Conservation (phyloP, 2,329 filamentous ascomycete genomes). For the Diaporthe citriasiana region DNA sequence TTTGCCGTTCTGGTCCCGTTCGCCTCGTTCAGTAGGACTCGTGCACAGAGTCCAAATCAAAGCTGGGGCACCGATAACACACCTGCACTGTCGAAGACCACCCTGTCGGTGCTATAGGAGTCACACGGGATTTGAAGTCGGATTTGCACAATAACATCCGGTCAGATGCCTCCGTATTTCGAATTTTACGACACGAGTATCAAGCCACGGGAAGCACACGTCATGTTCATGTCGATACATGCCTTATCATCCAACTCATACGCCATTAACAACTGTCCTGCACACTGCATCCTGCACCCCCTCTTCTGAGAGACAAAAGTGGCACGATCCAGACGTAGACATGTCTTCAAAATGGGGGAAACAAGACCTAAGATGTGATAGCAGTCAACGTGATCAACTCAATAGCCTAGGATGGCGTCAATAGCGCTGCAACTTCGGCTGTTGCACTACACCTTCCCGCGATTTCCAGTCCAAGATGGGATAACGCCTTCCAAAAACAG, state of each 20-base stretch:
- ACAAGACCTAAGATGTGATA: neutral
- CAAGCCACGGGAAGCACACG: neutral
- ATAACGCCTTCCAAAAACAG: slow-evolving; percentile 12
- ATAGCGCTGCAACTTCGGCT: slow-evolving; percentile 20
- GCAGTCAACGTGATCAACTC: neutral
- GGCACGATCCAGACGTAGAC: neutral
- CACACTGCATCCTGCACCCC: slow-evolving; percentile 1
- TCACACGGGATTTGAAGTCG: too few species aligned
- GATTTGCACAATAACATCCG: neutral
- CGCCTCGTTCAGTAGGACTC: too few species aligned
- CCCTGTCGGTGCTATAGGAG: neutral
- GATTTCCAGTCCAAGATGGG: neutral
- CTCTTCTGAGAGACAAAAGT: slow-evolving; percentile 1
- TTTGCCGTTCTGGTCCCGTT: neutral
- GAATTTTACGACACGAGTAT: neutral
- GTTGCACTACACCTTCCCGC: neutral
- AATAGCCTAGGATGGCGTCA: slow-evolving; percentile 12
- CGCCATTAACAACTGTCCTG: neutral
- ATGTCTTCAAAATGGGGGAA: neutral
- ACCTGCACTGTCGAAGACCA: neutral
- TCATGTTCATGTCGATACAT: neutral
- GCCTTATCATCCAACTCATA: neutral
- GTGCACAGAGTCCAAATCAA: neutral
- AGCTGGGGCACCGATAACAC: too few species aligned
- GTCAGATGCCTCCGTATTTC: neutral